Base-by-base conservation (phyloP, 805 yeast genomes). In the Schwanniomyces yamadae region DNA sequence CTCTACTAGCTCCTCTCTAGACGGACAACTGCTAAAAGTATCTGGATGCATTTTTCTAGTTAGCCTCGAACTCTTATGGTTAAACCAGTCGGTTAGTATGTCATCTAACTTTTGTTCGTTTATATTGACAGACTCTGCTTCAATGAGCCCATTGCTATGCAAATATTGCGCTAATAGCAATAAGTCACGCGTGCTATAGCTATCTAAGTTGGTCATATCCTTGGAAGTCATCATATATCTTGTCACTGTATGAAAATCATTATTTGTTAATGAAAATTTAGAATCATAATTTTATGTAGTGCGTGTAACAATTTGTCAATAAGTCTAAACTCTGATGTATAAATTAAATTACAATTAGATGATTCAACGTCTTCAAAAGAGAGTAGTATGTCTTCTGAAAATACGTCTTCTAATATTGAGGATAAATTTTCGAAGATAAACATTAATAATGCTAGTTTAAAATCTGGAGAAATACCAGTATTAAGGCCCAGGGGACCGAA, bases 161-260 rank as follows among this genome's bases (percentile, higher is more conserved):
- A 69, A 52, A 6, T 68, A 47, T 46, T 69, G 74, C 1, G 66
- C 45, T 11, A 67, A 37, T 15, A 68, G 54, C 18, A 68, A 57
- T 8, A 64, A 48, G 39, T 66, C 71, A 34, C 66, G 45, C 33
- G 50, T 49, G 20, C 25, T 40, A 25, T 50, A 53, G n/a, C 33
- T 32, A 14, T 36, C 32, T 7, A 32, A 31, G 19, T 27, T 31
- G 4, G 31, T 30, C 18, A 36, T 23, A 33, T 37, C 36, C 12
- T 8, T 23, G 11, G 24, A 33, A 12, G 38, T 28, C 38, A 34
- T 34, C n/a, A 19, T 15, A 11, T 24, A 13, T 5, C 4, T 2
- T 27, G 5, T 4, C 15, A 15, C 10, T 24, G 6, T 12, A 5
- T 6, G 4, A 13, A 24, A 5, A 24, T 24, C 14, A 4, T 7